Base-by-base conservation (phyloP, 305 asterid species). In the Fraxinus latifolia region DNA sequence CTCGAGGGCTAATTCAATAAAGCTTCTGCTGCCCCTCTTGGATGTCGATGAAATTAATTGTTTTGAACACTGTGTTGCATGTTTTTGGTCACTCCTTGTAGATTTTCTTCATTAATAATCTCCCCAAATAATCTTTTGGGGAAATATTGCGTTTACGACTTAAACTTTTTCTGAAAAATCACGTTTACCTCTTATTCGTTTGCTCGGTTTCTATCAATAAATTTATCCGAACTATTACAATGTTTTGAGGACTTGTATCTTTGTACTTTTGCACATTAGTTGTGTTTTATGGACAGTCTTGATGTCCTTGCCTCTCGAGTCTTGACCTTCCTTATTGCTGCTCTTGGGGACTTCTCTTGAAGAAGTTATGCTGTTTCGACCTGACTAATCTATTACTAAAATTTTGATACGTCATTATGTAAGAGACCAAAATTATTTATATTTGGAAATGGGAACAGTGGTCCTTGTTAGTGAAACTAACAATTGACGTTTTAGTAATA, bases 1-100 rank as follows among this genome's bases (percentile, higher is more conserved):
- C 80, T 96, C 81, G 85, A 81, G 90, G 98, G 93, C 77, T 93
- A 82, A 83, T 86, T 73, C 79, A 83, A 74, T 79, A 7, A 27
- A 32, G 67, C 53, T 71, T 67, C 21, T 32, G 71, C 15, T 7
- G 36, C 34, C 34, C 7, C n/a, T 23, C 32, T 65, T 21, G 12
- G 92, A 87, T 27, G 83, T 82, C 83, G 88, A 80, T 85, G 86
- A 89, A 85, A 91, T 85, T 84, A 91, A 84, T 29, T 74, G 36
- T 31, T 78, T 70, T 79, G 81, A 80, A 81, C 65, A 68, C 80
- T 65, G 19, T 11, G 11, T 27, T 65, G 87, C 86, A 74, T 39
- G 1, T 74, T 70, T 76, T 15, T 27, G 55, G 58, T 25, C 3
- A 23, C 76, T 32, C 62, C 36, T 77, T 86, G 14, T 65, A 19